phyloP scores from a whole-genome alignment of 2,329 filamentous ascomycete genomes.

The Cryphonectria naterciae region DNA sequence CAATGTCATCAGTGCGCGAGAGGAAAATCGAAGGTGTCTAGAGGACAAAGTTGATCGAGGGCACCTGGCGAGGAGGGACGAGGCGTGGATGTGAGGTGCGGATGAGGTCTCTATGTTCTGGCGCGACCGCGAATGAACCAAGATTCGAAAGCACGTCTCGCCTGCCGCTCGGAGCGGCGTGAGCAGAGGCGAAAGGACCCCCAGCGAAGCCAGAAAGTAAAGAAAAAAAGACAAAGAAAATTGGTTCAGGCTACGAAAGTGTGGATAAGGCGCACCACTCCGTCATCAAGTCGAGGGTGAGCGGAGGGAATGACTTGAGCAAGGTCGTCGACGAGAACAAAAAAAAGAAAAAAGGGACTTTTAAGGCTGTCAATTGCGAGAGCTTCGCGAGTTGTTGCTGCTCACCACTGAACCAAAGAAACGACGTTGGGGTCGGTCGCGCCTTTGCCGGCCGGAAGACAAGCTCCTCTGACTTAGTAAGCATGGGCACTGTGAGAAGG shows the following conservation, averaged over 20 bases:
- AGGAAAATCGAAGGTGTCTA: slow-evolving; percentile 12
- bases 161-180: slow-evolving; percentile 11
- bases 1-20: slow-evolving; percentile 23
- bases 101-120: slow-evolving; percentile 21
- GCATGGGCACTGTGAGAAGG: background rate
- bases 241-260: background rate
- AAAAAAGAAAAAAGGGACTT: background rate
- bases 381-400: background rate
- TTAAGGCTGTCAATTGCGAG: background rate
- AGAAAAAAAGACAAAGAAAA: background rate
- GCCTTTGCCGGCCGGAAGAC: background rate
- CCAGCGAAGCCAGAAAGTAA: slow-evolving; percentile 14
- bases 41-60: background rate
- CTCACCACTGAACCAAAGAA: background rate
- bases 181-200: slow-evolving; percentile 22
- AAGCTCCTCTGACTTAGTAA: background rate
- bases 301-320: background rate
- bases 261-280: background rate
- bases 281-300: background rate
- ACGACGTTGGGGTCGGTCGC: background rate
- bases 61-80: background rate
- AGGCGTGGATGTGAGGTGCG: background rate
- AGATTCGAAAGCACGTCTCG: slow-evolving; percentile 8
- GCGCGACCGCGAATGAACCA: slow-evolving; percentile 12
- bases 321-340: background rate